phyloP scores from a whole-genome alignment of 2,329 filamentous ascomycete species.

The Orbilia ellipsospora region DNA sequence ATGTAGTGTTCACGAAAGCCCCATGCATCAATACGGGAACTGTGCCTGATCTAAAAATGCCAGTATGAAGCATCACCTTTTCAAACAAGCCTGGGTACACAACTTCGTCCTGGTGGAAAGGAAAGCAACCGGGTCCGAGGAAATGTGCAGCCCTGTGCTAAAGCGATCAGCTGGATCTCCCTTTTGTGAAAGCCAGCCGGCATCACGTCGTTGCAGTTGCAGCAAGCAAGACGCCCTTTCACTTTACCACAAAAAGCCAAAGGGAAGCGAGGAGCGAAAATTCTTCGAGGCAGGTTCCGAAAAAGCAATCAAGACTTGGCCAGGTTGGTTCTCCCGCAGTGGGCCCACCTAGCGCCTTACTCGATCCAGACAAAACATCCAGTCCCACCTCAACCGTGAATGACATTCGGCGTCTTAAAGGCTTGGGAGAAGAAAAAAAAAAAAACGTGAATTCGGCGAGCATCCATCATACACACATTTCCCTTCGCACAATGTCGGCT shows the following conservation, averaged over 20 bases:
- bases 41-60: slow-evolving; percentile 5
- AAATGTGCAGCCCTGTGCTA: slow-evolving; percentile 45
- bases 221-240: slow-evolving; percentile 9
- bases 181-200: slow-evolving; percentile 1
- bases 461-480: slow-evolving; percentile 18
- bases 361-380: slow-evolving; percentile 45
- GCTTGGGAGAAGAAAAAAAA: slow-evolving; percentile 28
- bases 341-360: slow-evolving; percentile 39
- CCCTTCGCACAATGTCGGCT: slow-evolving; percentile 31
- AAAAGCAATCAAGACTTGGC: slow-evolving; percentile 45
- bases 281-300: slow-evolving; percentile 21
- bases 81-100: not conserved
- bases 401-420: slow-evolving; percentile 52
- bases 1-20: not conserved
- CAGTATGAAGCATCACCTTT: not conserved
- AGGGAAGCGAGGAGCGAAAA: slow-evolving; percentile 13
- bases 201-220: slow-evolving; percentile 17
- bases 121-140: slow-evolving; percentile 40
- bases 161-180: slow-evolving; percentile 51
- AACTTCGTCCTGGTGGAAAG: not conserved
- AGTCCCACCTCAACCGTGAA: slow-evolving; percentile 25
- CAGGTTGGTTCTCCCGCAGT: slow-evolving; percentile 52
- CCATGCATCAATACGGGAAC: slow-evolving; percentile 7
- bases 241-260: slow-evolving; percentile 29
- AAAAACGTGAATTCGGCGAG: slow-evolving; percentile 41